These are phyloP conservation scores for Globisporangium perplexum DNA, from an alignment of 352 stramenopile genomes.

Conservation along the genomic window DNA sequence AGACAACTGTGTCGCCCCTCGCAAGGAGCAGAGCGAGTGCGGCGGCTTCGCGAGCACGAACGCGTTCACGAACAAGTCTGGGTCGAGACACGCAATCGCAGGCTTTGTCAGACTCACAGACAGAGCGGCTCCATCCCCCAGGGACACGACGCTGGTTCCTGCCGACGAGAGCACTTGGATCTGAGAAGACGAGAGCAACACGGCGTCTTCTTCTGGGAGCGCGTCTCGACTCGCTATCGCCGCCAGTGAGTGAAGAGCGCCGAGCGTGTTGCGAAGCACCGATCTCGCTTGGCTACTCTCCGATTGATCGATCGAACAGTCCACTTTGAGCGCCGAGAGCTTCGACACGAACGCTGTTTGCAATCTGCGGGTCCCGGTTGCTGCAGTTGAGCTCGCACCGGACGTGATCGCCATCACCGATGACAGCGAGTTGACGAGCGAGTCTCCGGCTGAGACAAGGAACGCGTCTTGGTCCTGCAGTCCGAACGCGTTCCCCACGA, in stretches of 20 bases:
- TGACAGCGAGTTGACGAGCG: constrained; percentile 39
- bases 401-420: constrained; percentile 24
- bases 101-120: constrained; percentile 37
- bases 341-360: background rate
- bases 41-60: constrained; percentile 29
- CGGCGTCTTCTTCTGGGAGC: constrained; percentile 30
- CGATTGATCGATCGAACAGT: constrained; percentile 4
- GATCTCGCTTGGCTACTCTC: constrained; percentile 17
- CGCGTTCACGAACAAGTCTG: constrained; percentile 41
- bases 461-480: constrained; percentile 34
- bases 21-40: constrained; percentile 40
- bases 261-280: constrained; percentile 28
- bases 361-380: background rate
- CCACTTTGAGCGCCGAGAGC: background rate
- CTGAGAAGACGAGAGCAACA: constrained; percentile 19
- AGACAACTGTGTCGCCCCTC: constrained; percentile 35
- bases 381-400: background rate
- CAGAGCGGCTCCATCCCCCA: constrained; percentile 7
- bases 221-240: constrained; percentile 46
- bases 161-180: constrained; percentile 32
- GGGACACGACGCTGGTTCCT: constrained; percentile 16
- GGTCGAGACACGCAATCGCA: constrained; percentile 34
- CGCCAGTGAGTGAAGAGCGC: constrained; percentile 44
- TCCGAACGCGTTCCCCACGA: constrained; percentile 39
- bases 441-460: constrained; percentile 29